Percentiles rank a stretch among this genome's conserved stretches.
These are phyloP conservation scores for Pichia cactophila DNA, from an alignment of 1,139 yeast species.

Conservation along the genomic window DNA sequence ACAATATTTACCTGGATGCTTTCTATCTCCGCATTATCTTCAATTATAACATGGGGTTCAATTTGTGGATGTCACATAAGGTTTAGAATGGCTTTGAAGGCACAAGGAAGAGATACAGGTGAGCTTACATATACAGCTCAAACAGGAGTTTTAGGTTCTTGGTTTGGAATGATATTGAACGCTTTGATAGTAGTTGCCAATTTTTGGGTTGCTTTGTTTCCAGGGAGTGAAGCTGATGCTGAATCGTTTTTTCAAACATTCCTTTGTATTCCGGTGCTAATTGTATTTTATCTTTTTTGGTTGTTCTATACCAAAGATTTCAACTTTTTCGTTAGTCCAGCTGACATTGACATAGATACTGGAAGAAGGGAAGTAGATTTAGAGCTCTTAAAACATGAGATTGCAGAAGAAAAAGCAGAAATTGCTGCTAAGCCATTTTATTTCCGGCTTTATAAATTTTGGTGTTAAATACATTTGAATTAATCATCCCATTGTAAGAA, in stretches of 20 bases:
- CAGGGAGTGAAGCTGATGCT: constrained; percentile 41
- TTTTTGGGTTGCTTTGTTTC: constrained; percentile 57
- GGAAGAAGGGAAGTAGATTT: neutral
- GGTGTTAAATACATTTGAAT: neutral
- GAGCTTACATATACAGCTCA: constrained; percentile 61
- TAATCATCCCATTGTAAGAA: neutral
- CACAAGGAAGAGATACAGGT: constrained; percentile 48
- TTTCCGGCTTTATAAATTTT: neutral
- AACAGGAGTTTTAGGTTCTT: constrained; percentile 61
- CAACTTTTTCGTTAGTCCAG: neutral
- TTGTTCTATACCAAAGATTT: constrained; percentile 24
- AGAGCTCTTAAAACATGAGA: neutral
- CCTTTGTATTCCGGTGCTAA: constrained; percentile 47
- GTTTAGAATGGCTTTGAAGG: constrained; percentile 61
- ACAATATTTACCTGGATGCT: constrained; percentile 16
- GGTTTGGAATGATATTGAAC: constrained; percentile 50
- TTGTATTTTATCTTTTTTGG: constrained; percentile 43
- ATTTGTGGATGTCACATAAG: constrained; percentile 64
- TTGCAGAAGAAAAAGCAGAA: neutral
- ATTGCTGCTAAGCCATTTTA: neutral
- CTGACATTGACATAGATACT: neutral
- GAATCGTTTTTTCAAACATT: constrained; percentile 45
- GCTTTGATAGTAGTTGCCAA: constrained; percentile 59
- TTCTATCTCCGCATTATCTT: constrained; percentile 3
- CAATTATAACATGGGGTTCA: constrained; percentile 66